phyloP scores from a whole-genome alignment of 73 alveolate species.

The Tetrahymena thermophila region DNA sequence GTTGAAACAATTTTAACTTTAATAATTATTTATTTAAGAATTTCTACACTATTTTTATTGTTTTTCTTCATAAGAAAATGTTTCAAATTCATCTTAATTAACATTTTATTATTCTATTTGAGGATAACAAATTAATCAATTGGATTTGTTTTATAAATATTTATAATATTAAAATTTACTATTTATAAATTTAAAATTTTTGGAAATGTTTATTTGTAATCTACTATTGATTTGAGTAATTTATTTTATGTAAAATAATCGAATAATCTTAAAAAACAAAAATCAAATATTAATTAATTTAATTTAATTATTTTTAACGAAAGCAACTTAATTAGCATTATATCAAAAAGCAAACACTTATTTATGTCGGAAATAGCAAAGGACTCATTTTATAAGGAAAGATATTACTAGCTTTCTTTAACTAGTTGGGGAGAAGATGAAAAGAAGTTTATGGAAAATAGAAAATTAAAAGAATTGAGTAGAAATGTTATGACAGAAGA shows the following conservation, averaged over 20 bases:
- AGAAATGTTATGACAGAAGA: constrained; percentile 25
- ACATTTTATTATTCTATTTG: too few relatives aligned
- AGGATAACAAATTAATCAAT: too few relatives aligned
- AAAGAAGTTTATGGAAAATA: constrained; percentile 2
- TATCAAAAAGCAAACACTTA: neutral
- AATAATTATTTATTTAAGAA: too few relatives aligned
- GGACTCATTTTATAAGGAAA: constrained; percentile 42
- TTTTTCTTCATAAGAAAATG: too few relatives aligned
- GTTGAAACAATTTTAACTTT: too few relatives aligned
- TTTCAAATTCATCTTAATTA: too few relatives aligned
- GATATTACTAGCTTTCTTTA: constrained; percentile 16
- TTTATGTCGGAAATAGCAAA: constrained; percentile 30
- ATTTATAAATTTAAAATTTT: too few relatives aligned
- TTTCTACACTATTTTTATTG: too few relatives aligned
- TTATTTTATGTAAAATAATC: neutral
- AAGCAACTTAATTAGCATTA: neutral
- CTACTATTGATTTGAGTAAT: neutral
- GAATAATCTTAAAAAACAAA: neutral
- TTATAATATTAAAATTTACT: too few relatives aligned
- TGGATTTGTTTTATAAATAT: too few relatives aligned
- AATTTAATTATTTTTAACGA: neutral
- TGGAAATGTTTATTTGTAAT: too few relatives aligned
- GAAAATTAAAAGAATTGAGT: constrained; percentile 1
- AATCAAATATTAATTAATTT: neutral
- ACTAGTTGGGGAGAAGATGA: constrained; percentile 16